Base-by-base conservation (phyloP, 331 rosid genomes). In the Malus hybrid region DNA sequence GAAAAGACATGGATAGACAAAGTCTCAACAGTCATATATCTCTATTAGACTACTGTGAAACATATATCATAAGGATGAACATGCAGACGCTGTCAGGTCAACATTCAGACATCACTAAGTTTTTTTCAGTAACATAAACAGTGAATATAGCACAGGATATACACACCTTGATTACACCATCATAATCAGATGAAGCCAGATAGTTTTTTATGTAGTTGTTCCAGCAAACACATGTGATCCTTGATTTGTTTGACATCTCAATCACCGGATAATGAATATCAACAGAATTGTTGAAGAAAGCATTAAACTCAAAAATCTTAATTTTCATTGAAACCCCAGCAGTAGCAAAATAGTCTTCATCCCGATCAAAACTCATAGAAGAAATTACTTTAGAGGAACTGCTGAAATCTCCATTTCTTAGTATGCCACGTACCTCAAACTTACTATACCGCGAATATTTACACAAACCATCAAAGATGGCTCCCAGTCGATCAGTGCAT, bases 251-350 rank as follows among this genome's bases (percentile, higher is more conserved):
- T 80, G 89, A 28, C 90, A 93, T 90, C 87, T 93, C 98, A 42
- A 85, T 78, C 14, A 63, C 94, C 20, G 96, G 98, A 82, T 93
- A 93, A 81, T 90, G 96, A 76, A 90, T 87, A 78, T 93, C 98
- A 50, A 85, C 93, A 70, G 91, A 82, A 64, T 90, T 85, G 75
- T 80, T 86, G 72, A 85, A 63, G 73, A 93, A 86, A 65, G 96
- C 65, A 87, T 79, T 85, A 79, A 88, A 87, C 78, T 89, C 96
- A 82, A 83, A 90, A 63, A 93, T 80, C 83, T 89, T 87, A 74
- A 93, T 87, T 82, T 93, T 93, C 93, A 90, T 89, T 16, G 96
- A 89, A 71, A 93, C 90, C 71, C 97, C 97, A 16, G 96, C 96
- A 77, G 97, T 81, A 57, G 97, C 96, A 75, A 93, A 88, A 81